Base-by-base conservation (phyloP, 495 filamentous ascomycete genomes). In the Penicillium bialowiezense region DNA sequence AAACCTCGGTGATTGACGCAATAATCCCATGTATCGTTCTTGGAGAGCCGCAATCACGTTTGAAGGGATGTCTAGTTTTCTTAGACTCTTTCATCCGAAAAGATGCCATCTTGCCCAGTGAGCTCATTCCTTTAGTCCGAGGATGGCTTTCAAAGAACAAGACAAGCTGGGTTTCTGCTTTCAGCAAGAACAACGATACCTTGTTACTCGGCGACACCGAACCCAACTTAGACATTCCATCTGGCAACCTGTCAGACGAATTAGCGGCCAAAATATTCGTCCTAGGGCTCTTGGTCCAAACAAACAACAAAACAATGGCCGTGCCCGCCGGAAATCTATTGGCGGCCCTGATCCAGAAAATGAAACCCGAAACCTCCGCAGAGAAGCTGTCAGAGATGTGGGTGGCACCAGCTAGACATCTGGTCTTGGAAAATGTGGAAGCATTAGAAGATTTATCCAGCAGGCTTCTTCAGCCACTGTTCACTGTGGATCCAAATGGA, bases 391-490 rank as follows among this genome's bases (percentile, higher is more conserved):
- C 61, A 5, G 51, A 57, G 1, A 42, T 68, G 28, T 76, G 73
- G 73, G 66, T 69, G 8, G 41, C 51, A 2, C 63, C 67, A n/a
- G 62, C 66, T 7, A 67, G 60, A 32, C 44, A 75, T 31, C 61
- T 72, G 7, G 49, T 73, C 10, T 62, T 74, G 26, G 69, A 68
- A 14, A 71, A 84, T 39, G 63, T 74, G 7, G 74, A 78, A n/a
- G 67, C 71, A 31, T 50, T 90, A 7, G 84, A 87, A 48, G 74
- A 80, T 38, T 75, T 90, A 37, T 87, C 85, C 48, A 79, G 77
- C 34, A 85, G 92, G 63, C 72, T 91, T n/a, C 79, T 95, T 17
- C 77, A 87, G 0, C 77, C 80, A 1, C 65, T 95, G 10, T 89
- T 95, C 62, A 80, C 72, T 50, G 59, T 76, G 17, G 81, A 84